Evolutionary conservation across 1,284 basidiomycete genomes (phyloP), one percentile per base, ranked within the genome.

Genomic region (Cystobasidium slooffiae): DNA sequence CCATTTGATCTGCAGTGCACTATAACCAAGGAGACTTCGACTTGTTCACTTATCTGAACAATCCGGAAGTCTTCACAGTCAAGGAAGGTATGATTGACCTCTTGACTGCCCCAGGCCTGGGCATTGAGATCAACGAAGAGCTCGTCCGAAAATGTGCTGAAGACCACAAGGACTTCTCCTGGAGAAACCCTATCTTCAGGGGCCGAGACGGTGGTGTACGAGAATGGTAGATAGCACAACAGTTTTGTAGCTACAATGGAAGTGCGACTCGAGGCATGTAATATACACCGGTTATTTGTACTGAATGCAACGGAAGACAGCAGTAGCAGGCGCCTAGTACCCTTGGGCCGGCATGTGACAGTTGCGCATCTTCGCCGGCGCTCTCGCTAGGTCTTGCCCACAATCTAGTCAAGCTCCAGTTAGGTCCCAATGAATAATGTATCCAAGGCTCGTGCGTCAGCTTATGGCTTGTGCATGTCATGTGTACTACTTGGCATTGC

Each of bases 11-110:
- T 41, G 31, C 53, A 55, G 43, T 65, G 79, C 89, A 91, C 82
- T 91, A 91, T 83, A 91, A 91, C 81, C 82, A 86, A 77, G 87
- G 87, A 37, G 83, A 81, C 31, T 88, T 87, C 56, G 90, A 92
- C 79, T 85, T 91, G 16, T 87, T 88, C 80, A 91, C 89, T 1
- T 84, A 83, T 58, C 49, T 78, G 12, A 76, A 76, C 63, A 84
- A 85, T 77, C 83, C 84, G 2, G 84, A 84, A 5, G 86, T 91
- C 3, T 91, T 91, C 78, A 81, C 84, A 3, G 86, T 91, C 31
- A 84, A 85, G 72, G 84, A 88, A 47, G 90, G 90, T 0, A 85
- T 87, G 76, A 84, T 92, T 58, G 83, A 85, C 16, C 84, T 87
- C 1, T 83, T 89, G 7, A 83, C 85, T 77, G 88, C 86, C 0